These are phyloP conservation scores for Trifolium dubium DNA, from an alignment of 306 rosid genomes.

Conservation along the genomic window DNA sequence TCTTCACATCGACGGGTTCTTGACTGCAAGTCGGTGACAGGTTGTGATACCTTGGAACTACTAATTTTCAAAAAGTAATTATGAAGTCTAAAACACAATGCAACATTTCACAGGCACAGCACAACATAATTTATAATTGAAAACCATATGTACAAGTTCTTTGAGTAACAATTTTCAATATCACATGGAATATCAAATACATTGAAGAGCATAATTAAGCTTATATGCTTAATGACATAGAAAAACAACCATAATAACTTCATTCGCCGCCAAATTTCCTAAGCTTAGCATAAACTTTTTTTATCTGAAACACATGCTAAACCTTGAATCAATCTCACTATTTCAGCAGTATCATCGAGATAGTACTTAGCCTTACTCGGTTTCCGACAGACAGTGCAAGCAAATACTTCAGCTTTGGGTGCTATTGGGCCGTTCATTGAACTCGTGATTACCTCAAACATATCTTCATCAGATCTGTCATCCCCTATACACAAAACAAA, in stretches of 20 bases:
- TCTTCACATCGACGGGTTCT: too few relatives aligned
- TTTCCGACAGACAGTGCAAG: slow-evolving; percentile 49
- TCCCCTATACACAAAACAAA: slow-evolving; percentile 90
- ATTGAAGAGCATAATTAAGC: slow-evolving; percentile 21
- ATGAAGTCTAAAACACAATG: not conserved
- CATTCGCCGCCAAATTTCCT: slow-evolving; percentile 31
- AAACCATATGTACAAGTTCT: slow-evolving; percentile 53
- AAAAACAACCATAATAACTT: slow-evolving; percentile 28
- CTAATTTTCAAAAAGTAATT: not conserved
- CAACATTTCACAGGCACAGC: slow-evolving; percentile 2
- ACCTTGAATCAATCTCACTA: slow-evolving; percentile 73
- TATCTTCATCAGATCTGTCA: slow-evolving; percentile 89
- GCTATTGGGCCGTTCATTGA: slow-evolving; percentile 36
- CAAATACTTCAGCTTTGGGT: slow-evolving; percentile 44
- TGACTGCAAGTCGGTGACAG: too few relatives aligned
- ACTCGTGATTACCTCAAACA: slow-evolving; percentile 64
- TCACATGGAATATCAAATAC: slow-evolving; percentile 38
- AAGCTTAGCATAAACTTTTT: slow-evolving; percentile 29
- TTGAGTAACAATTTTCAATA: slow-evolving; percentile 44
- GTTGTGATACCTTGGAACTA: not conserved
- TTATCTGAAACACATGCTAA: slow-evolving; percentile 73
- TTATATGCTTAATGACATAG: not conserved
- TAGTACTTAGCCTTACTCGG: slow-evolving; percentile 57
- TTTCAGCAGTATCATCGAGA: slow-evolving; percentile 55
- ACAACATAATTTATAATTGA: slow-evolving; percentile 35